Base-by-base conservation (phyloP, 768 basidiomycete species). In the Suillus paluster region DNA sequence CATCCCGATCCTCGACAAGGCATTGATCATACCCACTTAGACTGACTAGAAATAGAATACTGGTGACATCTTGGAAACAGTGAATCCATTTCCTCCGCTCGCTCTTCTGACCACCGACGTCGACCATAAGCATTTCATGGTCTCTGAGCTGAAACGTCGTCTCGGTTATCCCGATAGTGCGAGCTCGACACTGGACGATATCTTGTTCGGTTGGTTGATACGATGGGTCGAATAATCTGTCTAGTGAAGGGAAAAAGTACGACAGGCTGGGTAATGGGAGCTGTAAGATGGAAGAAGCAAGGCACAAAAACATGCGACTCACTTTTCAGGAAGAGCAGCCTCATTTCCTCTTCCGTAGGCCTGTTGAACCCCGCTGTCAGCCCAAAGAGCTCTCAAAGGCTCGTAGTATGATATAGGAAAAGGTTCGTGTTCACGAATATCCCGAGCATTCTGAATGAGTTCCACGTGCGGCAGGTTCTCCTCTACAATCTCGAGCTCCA, bases 21-120 rank as follows among this genome's bases (percentile, higher is more conserved):
- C 94, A 95, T 71, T 96, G 92, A 73, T 97, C 95, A 73, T 95
- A 98, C 59, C 95, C 95, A 68, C 91, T 94, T 68, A 97, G 77
- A 68, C 92, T 92, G 67, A 95, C 94, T 67, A 97, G 73, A 78
- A 98, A 98, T 56, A 97, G 76, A 58, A 98, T 96, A 64, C 91
- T 91, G 4, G 94, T 96, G 57, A 97, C 95, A 70, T 96, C 92
- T 78, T 95, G 93, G 79, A 95, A 96, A 72, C 92, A 94, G 70
- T 95, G 94, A 68, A 95, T 95, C 94, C 94, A 95, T 74, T 95
- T 96, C 75, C 93, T 82, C 63, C 95, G 79, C 73, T 95, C 95
- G 73, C 89, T 93, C 82, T 96, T 94, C 79, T 97, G 95, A 7
- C 95, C 95, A 33, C 91, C 91, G 39, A 92, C 95, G 70, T 97